phyloP scores from a whole-genome alignment of 805 yeast species.

The Debaryomyces hansenii region DNA sequence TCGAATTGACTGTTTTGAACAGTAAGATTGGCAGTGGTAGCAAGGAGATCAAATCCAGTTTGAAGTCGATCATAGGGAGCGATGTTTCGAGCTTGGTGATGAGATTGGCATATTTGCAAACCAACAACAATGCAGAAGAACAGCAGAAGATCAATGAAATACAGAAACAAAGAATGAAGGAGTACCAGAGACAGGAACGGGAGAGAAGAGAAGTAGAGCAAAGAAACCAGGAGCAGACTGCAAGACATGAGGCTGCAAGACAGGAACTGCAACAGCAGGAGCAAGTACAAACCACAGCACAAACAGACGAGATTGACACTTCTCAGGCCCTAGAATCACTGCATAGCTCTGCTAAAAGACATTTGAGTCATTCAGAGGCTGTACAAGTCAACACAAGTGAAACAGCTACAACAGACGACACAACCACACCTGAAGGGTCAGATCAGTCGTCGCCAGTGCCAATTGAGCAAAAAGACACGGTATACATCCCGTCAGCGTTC shows the following conservation, averaged over 20 bases:
- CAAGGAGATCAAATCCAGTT: constrained; percentile 1
- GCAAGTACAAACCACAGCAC: too few species aligned
- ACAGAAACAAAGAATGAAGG: neutral
- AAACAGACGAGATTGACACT: too few species aligned
- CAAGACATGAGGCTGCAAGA: neutral
- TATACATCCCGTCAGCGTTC: constrained; percentile 1
- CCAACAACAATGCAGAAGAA: constrained; percentile 7
- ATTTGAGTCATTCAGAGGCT: neutral
- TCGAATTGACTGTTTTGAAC: constrained; percentile 15
- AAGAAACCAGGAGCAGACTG: constrained; percentile 7
- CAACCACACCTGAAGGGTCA: neutral
- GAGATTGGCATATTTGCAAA: constrained; percentile 19
- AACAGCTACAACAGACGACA: constrained; percentile 5
- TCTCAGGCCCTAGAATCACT: too few species aligned
- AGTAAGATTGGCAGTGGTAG: neutral
- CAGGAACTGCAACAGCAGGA: too few species aligned
- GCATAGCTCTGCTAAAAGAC: too few species aligned
- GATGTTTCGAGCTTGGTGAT: constrained; percentile 22
- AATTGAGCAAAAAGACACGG: neutral
- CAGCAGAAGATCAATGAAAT: constrained; percentile 2
- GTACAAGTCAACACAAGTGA: neutral
- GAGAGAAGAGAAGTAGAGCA: constrained; percentile 8
- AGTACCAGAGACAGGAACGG: constrained; percentile 5
- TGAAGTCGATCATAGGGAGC: constrained; percentile 19
- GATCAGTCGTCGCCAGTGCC: neutral